Evolutionary conservation across 768 basidiomycete species (phyloP).

Genomic region (Leccinum boreale): DNA sequence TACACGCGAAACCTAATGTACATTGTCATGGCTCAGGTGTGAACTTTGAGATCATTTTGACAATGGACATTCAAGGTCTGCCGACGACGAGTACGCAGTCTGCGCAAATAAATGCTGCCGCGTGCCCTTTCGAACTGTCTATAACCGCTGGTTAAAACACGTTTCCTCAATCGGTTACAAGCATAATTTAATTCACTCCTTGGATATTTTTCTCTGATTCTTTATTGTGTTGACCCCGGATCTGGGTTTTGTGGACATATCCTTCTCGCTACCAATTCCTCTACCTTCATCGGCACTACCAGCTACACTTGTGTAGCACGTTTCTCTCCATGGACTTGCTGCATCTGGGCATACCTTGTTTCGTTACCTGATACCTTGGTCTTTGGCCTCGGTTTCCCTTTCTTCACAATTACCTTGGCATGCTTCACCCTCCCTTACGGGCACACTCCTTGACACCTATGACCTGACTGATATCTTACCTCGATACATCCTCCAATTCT

Average conservation of each 20-base stretch:
- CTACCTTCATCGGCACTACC: background rate
- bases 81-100: conserved; percentile 49
- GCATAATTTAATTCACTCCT: background rate
- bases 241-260: conserved; percentile 10
- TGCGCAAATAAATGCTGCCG: conserved; percentile 54
- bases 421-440: background rate
- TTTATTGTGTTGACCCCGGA: conserved; percentile 3
- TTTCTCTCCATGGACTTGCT: conserved; percentile 5
- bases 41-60: conserved; percentile 60
- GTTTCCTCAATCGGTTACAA: background rate
- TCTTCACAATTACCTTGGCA: background rate
- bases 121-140: conserved; percentile 69
- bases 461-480: conserved; percentile 6
- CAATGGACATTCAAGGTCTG: conserved; percentile 71
- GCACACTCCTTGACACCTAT: conserved; percentile 10
- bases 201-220: conserved; percentile 14
- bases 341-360: background rate
- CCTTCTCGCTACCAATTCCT: background rate
- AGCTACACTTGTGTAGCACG: background rate
- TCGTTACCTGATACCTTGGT: background rate
- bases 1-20: background rate
- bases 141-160: conserved; percentile 43
- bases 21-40: conserved; percentile 34
- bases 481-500: background rate
- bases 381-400: background rate